Conservation (phyloP, 2,329 filamentous ascomycete species). For the Bipolaris sorokiniana region DNA sequence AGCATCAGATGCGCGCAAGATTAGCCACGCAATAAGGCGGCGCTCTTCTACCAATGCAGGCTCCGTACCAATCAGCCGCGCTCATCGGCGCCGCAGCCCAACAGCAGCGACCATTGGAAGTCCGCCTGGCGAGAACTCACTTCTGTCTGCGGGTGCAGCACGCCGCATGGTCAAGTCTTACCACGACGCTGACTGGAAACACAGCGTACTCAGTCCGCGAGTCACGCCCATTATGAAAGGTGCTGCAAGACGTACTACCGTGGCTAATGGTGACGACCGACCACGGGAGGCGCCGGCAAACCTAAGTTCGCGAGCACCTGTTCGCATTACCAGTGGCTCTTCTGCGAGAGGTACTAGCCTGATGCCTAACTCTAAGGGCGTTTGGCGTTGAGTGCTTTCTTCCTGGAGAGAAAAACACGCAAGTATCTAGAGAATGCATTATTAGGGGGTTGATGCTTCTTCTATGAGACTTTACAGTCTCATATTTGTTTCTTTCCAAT, state of each 20-base stretch:
- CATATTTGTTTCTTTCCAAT: not conserved
- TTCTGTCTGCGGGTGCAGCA: conserved; percentile 71
- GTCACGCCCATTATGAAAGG: conserved; percentile 65
- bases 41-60: conserved; percentile 55
- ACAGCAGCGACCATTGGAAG: conserved; percentile 54
- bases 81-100: conserved; percentile 63
- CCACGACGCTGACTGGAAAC: conserved; percentile 61
- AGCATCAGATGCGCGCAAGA: conserved; percentile 60
- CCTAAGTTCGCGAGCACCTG: conserved; percentile 36
- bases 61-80: conserved; percentile 48
- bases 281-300: conserved; percentile 29
- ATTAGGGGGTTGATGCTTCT: conserved; percentile 9
- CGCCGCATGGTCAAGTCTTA: conserved; percentile 70
- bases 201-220: conserved; percentile 67
- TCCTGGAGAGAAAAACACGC: conserved; percentile 3
- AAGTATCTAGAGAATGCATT: conserved; percentile 3
- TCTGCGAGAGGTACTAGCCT: conserved; percentile 40
- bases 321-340: conserved; percentile 42
- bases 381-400: conserved; percentile 37
- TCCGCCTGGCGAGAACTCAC: conserved; percentile 62
- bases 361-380: conserved; percentile 37
- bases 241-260: conserved; percentile 46
- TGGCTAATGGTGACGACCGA: conserved; percentile 44
- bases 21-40: conserved; percentile 63
- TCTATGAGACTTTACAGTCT: not conserved